These are phyloP conservation scores for Dentipellis sp. DNA, from an alignment of 768 basidiomycete species.

Conservation along the genomic window DNA sequence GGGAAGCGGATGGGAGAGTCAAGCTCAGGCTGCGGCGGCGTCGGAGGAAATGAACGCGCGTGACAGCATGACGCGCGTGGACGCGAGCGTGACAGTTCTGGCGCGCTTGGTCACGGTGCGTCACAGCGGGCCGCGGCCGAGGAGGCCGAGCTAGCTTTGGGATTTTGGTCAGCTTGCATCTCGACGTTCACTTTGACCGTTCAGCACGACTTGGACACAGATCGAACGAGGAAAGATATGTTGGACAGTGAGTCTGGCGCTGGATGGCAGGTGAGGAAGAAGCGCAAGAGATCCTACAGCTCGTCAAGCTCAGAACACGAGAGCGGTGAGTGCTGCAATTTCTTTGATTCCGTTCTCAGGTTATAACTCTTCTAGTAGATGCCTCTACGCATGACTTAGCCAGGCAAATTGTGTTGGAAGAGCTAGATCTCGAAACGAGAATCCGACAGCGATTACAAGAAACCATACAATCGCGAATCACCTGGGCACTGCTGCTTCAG, in stretches of 20 bases:
- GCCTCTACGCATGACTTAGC: neutral
- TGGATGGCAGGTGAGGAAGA: too few species aligned
- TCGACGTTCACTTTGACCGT: neutral
- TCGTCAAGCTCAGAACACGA: too few species aligned
- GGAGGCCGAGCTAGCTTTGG: neutral
- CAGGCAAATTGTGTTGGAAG: conserved; percentile 25
- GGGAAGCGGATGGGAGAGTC: neutral
- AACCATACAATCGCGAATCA: conserved; percentile 35
- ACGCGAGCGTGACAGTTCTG: neutral
- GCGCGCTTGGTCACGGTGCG: neutral
- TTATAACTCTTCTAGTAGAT: neutral
- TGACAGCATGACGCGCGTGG: neutral
- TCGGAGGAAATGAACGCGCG: too few species aligned
- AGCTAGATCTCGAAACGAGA: conserved; percentile 34
- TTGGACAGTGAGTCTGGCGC: too few species aligned
- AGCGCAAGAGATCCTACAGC: too few species aligned
- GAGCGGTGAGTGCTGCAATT: too few species aligned
- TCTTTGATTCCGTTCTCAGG: neutral
- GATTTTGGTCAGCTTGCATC: neutral
- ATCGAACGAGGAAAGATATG: too few species aligned
- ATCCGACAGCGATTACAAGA: conserved; percentile 31
- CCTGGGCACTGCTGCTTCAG: conserved; percentile 35
- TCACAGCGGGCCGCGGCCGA: neutral
- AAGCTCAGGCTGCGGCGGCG: neutral
- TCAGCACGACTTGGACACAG: too few species aligned